These are phyloP conservation scores for Sugiyamaella pinicola DNA, from an alignment of 1,139 yeast species.

Conservation along the genomic window DNA sequence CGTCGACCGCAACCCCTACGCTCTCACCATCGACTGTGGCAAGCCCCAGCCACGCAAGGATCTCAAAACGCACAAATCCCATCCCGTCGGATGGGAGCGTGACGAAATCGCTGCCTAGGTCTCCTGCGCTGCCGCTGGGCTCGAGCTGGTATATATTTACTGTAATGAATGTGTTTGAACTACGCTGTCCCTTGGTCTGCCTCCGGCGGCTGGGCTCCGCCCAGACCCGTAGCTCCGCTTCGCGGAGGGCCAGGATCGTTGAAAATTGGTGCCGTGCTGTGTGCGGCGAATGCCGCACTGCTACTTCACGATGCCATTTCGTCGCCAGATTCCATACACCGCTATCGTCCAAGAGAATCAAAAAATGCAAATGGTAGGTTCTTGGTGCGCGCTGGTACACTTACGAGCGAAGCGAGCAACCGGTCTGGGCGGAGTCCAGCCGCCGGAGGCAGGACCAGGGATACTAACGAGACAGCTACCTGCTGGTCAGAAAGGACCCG, in stretches of 20 bases:
- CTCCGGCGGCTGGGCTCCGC: too few species aligned
- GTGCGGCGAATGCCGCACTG: too few species aligned
- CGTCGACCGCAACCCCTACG: conserved; percentile 69
- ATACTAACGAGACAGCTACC: conserved; percentile 8
- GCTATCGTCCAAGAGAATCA: not conserved
- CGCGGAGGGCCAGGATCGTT: too few species aligned
- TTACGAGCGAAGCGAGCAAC: too few species aligned
- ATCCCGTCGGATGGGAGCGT: conserved; percentile 65
- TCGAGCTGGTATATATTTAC: too few species aligned
- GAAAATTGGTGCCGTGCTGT: too few species aligned
- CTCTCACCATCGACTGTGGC: conserved; percentile 45
- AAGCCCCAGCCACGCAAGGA: conserved; percentile 61
- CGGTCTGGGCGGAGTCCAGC: not conserved
- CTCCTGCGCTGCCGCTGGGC: not conserved
- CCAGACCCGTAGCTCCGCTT: too few species aligned
- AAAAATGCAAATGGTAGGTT: conserved; percentile 5
- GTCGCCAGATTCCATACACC: not conserved
- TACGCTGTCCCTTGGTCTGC: too few species aligned
- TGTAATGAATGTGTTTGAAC: too few species aligned
- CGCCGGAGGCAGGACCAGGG: too few species aligned
- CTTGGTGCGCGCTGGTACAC: too few species aligned
- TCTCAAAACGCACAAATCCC: conserved; percentile 50
- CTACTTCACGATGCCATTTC: too few species aligned
- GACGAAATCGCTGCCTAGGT: conserved; percentile 49
- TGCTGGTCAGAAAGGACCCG: conserved; percentile 26